These are phyloP conservation scores for Eimeria sp. DNA, from an alignment of 169 alveolate genomes.

Conservation along the genomic window DNA sequence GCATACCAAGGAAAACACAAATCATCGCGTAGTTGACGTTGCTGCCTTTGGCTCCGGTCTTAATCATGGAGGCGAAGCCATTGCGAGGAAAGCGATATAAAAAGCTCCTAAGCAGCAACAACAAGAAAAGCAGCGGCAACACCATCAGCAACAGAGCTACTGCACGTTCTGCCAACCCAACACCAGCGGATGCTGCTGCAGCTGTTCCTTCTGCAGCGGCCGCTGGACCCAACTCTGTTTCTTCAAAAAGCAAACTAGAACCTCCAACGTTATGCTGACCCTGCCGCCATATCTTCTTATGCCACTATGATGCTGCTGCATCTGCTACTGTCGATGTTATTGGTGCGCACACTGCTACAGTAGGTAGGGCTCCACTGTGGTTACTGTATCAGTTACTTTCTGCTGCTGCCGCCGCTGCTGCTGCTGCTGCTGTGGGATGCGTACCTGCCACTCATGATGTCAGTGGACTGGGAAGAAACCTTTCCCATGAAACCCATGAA, in stretches of 20 bases:
- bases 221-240: too few species aligned
- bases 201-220: neutral
- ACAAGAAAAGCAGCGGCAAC: constrained; percentile 3
- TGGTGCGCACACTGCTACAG: neutral
- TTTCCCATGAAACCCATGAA: too few species aligned
- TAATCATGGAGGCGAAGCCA: constrained; percentile 98
- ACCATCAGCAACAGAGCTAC: neutral
- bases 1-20: too few species aligned
- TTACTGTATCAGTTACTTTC: neutral
- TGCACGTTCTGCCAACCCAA: neutral
- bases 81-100: constrained; percentile 95
- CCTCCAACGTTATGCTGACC: too few species aligned
- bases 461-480: too few species aligned
- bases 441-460: neutral
- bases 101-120: constrained; percentile 56
- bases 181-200: neutral
- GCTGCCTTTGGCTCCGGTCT: constrained; percentile 93
- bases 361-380: neutral
- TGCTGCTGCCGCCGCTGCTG: neutral
- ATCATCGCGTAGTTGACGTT: too few species aligned
- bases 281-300: too few species aligned
- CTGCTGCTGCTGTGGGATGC: neutral
- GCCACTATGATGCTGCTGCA: neutral
- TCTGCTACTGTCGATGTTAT: neutral
- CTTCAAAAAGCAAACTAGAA: too few species aligned